phyloP scores from a whole-genome alignment of 2,329 filamentous ascomycete genomes.

The Thielaviopsis ethacetica region DNA sequence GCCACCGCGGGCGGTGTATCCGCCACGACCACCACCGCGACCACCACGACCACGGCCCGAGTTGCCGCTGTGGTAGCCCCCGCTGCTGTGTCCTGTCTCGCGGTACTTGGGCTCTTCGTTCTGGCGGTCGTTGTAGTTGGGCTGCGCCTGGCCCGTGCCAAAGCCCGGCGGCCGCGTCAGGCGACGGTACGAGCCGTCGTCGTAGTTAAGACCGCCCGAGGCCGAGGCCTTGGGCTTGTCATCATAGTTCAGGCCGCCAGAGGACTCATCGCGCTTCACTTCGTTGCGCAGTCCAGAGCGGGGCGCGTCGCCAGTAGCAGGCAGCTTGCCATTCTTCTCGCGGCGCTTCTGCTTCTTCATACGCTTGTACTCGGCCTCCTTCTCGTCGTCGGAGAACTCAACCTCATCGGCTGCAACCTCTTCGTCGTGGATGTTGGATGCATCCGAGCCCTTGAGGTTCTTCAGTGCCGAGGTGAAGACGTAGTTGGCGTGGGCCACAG shows the following conservation, averaged over 20 bases:
- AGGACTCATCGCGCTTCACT: constrained; percentile 22
- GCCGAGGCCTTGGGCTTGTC: constrained; percentile 23
- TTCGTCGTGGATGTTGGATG: constrained; percentile 88
- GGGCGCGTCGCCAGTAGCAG: constrained; percentile 11
- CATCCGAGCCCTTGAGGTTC: constrained; percentile 73
- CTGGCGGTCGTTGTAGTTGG: constrained; percentile 24
- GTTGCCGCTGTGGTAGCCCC: constrained; percentile 18
- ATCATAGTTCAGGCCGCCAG: constrained; percentile 17
- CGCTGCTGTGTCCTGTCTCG: constrained; percentile 17
- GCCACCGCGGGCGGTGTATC: background rate
- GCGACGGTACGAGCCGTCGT: constrained; percentile 58
- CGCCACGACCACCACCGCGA: constrained; percentile 21
- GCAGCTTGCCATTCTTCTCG: constrained; percentile 23
- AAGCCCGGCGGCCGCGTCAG: constrained; percentile 52
- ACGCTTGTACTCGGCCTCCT: constrained; percentile 68
- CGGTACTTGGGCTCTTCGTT: background rate
- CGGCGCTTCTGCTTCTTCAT: constrained; percentile 50
- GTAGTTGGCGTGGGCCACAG: constrained; percentile 59
- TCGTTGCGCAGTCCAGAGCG: constrained; percentile 21
- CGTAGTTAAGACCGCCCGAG: constrained; percentile 41
- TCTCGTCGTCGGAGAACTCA: constrained; percentile 94
- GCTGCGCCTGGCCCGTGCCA: constrained; percentile 29
- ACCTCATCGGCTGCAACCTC: constrained; percentile 73
- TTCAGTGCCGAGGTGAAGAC: constrained; percentile 77
- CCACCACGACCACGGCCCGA: constrained; percentile 22